Percentiles rank a stretch among this genome's conserved stretches.
Conservation (phyloP, 202 grass and related monocot genomes). For the Dendrocalamus latiflorus region DNA sequence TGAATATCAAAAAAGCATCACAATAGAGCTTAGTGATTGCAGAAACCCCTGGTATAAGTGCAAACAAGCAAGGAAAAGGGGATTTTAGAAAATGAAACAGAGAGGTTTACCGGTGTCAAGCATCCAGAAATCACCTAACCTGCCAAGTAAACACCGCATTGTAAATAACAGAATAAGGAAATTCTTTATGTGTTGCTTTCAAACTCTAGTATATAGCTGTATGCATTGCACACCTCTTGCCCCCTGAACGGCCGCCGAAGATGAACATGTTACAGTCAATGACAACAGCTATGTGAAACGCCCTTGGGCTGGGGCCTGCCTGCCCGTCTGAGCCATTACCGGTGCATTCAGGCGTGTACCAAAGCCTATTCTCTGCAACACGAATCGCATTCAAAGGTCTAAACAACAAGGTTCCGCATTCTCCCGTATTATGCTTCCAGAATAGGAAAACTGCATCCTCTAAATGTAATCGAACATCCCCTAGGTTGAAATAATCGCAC, state of each 20-base stretch:
- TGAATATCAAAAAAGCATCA: conserved; percentile 41
- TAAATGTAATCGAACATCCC: background rate
- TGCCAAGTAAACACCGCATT: conserved; percentile 15
- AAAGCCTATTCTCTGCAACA: conserved; percentile 75
- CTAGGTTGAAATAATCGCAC: background rate
- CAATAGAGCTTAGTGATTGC: background rate
- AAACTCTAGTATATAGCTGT: background rate
- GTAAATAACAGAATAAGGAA: conserved; percentile 23
- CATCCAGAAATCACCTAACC: conserved; percentile 98
- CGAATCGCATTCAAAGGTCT: background rate
- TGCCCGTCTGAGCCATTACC: conserved; percentile 61
- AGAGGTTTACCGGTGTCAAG: conserved; percentile 73
- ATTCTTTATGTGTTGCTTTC: background rate
- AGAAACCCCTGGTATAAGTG: background rate
- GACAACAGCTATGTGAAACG: conserved; percentile 68
- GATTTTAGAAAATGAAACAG: background rate
- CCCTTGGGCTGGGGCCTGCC: conserved; percentile 62
- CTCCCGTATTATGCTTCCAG: background rate
- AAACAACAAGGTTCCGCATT: background rate
- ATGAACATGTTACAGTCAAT: conserved; percentile 95
- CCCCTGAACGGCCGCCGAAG: conserved; percentile 82
- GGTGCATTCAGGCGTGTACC: conserved; percentile 85
- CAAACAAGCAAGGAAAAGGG: background rate
- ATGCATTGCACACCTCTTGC: conserved; percentile 56
- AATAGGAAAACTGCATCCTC: background rate